Evolutionary conservation across 805 yeast genomes (phyloP), one percentile per base, ranked within the genome.

Genomic region (Candida ulmi): DNA sequence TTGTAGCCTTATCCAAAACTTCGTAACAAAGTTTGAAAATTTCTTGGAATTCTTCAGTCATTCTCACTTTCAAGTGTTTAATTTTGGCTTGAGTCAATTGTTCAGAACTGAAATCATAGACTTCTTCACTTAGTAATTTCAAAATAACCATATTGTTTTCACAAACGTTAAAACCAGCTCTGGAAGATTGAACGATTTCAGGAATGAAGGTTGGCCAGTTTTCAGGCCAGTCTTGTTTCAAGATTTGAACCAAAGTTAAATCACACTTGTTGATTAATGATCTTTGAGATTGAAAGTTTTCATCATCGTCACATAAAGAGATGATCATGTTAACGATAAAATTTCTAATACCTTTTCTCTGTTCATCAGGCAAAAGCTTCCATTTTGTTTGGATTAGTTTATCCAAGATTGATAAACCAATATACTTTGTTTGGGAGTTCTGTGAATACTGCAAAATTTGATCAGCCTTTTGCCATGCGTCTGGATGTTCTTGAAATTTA

Each of bases 161-260:
- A 68, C 99, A 93, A 38, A 93, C 96, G 55, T 88, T 91, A 61
- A 85, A 78, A 17, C 93, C 82, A 12, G 91, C 78, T 47, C 87
- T 77, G 34, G 95, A 81, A 47, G 95, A 82, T 44, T 74, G 76
- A 35, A 91, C 93, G 41, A 93, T 76, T 61, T 93, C 99, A 15
- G 96, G 96, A 37, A 93, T 84, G 55, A 93, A 93, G 54, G 83
- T 85, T 16, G 98, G 98, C 99, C 99, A 93, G 61, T 90, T 85
- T 52, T 82, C 87, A 26, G 99, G 99, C 99, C 99, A 93, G 61
- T 93, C 99, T 65, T 93, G 98, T 57, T 93, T 93, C 56, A 93
- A 76, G 38, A 93, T 82, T 57, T 90, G 95, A 28, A 93, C 99
- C 54, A 93, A 70, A 13, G 98, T 91, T 56, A 93, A 72, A 65